phyloP scores from a whole-genome alignment of 2,329 filamentous ascomycete species.

The Cordyceps militaris region DNA sequence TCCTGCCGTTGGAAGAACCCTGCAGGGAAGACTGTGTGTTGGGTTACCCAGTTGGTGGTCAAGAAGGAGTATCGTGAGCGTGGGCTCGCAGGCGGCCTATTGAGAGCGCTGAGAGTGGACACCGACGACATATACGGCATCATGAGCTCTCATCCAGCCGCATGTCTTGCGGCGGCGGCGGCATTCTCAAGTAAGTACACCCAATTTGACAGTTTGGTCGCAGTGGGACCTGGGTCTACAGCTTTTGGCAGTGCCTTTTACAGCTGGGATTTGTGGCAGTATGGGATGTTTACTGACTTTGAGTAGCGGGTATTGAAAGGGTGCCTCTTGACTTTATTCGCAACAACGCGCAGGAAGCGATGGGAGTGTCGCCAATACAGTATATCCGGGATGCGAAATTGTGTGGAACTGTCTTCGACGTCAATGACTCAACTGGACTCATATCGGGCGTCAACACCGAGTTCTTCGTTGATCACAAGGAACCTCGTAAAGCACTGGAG shows the following conservation, averaged over 20 bases:
- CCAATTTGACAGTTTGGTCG: too few species aligned
- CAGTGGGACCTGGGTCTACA: too few species aligned
- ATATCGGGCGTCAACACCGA: background rate
- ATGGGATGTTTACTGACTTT: background rate
- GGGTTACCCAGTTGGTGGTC: background rate
- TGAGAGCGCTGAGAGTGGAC: background rate
- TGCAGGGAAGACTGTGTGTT: background rate
- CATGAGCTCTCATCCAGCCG: background rate
- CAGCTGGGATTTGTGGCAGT: too few species aligned
- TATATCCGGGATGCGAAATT: background rate
- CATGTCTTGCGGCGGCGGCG: background rate
- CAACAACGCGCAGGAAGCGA: background rate
- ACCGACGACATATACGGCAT: background rate
- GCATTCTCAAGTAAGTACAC: background rate
- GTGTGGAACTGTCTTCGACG: background rate
- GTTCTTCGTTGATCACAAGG: background rate
- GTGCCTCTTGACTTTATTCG: background rate
- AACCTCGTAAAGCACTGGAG: background rate
- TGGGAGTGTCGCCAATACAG: background rate
- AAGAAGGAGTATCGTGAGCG: background rate
- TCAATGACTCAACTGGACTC: background rate
- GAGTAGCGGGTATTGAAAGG: background rate
- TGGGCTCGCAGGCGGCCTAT: background rate
- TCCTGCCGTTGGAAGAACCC: background rate
- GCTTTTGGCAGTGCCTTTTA: too few species aligned